A percentile compares a stretch with the other conserved stretches of the same genome.
Conservation (phyloP, 1,139 yeast species). For the Lodderomyces pseudojiufengensis region DNA sequence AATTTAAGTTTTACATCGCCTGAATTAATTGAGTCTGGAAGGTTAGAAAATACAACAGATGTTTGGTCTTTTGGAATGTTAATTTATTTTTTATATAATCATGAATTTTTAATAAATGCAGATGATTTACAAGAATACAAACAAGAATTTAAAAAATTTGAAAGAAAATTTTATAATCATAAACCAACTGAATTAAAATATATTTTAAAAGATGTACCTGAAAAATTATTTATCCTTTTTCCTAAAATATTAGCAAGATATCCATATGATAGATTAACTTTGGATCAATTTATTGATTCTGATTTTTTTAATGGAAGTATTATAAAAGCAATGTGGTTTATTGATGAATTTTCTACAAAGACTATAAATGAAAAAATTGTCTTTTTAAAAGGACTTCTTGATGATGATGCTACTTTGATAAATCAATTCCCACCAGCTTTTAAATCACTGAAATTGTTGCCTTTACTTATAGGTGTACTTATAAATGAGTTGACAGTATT, state of each 20-base stretch:
- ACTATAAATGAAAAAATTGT: constrained; percentile 61
- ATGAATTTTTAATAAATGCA: constrained; percentile 36
- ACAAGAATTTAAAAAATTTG: constrained; percentile 42
- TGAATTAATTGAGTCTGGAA: constrained; percentile 27
- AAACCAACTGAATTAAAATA: constrained; percentile 45
- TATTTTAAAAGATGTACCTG: constrained; percentile 43
- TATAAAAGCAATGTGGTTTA: constrained; percentile 73
- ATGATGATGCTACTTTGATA: constrained; percentile 37
- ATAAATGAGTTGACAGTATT: constrained; percentile 30
- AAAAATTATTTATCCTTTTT: constrained; percentile 25
- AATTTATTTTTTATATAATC: constrained; percentile 62
- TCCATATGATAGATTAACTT: constrained; percentile 40
- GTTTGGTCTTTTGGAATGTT: constrained; percentile 82
- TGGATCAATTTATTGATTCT: constrained; percentile 51
- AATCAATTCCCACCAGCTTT: constrained; percentile 69
- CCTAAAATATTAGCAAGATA: constrained; percentile 42
- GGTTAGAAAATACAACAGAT: constrained; percentile 66
- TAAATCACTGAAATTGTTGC: constrained; percentile 69
- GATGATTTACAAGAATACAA: constrained; percentile 48
- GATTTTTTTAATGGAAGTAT: constrained; percentile 74
- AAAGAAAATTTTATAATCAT: constrained; percentile 39
- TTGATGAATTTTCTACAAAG: constrained; percentile 83
- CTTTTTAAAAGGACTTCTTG: constrained; percentile 63
- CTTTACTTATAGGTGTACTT: constrained; percentile 53
- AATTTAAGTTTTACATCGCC: constrained; percentile 63